These are phyloP conservation scores for Pleurostoma richardsiae DNA, from an alignment of 2,329 filamentous ascomycete genomes.

Conservation along the genomic window DNA sequence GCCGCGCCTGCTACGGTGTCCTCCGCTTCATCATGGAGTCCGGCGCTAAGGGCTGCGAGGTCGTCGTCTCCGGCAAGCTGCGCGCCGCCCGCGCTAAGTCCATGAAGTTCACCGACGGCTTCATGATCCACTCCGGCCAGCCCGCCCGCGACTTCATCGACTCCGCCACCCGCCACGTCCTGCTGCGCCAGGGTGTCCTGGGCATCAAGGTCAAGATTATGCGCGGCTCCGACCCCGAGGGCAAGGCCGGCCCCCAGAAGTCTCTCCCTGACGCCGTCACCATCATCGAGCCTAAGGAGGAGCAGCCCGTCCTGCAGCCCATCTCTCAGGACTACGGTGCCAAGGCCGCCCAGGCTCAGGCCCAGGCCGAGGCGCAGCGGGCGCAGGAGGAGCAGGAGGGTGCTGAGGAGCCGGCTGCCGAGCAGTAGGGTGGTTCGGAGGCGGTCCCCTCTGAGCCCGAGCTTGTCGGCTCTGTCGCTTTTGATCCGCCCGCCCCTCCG, in stretches of 20 bases:
- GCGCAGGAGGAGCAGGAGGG: slow-evolving; percentile 45
- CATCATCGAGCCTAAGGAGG: slow-evolving; percentile 99
- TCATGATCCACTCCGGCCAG: slow-evolving; percentile 99
- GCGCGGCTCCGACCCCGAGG: slow-evolving; percentile 98
- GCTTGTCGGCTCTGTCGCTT: no score
- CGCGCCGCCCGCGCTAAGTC: slow-evolving; percentile 98
- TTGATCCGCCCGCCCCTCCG: background rate
- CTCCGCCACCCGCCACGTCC: slow-evolving; percentile 95
- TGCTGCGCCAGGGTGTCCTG: slow-evolving; percentile 98
- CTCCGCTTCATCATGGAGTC: slow-evolving; percentile 99
- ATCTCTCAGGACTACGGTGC: slow-evolving; percentile 98
- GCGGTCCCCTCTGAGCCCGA: slow-evolving; percentile 7
- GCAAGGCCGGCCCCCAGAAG: slow-evolving; percentile 97
- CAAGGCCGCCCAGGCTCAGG: slow-evolving; percentile 68
- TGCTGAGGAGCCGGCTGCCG: slow-evolving; percentile 45
- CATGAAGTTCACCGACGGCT: slow-evolving; percentile 99
- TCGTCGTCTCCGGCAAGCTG: slow-evolving; percentile 98
- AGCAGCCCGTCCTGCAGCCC: slow-evolving; percentile 90
- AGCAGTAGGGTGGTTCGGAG: slow-evolving; percentile 32
- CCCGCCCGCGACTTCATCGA: slow-evolving; percentile 99
- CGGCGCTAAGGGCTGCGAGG: slow-evolving; percentile 99
- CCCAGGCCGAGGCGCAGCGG: slow-evolving; percentile 56
- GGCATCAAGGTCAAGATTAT: slow-evolving; percentile 99
- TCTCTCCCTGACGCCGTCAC: slow-evolving; percentile 96
- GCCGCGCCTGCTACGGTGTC: slow-evolving; percentile 99